Evolutionary conservation across 306 rosid genomes (phyloP), one percentile per base, ranked within the genome.

Genomic region (Medicago lupulina): DNA sequence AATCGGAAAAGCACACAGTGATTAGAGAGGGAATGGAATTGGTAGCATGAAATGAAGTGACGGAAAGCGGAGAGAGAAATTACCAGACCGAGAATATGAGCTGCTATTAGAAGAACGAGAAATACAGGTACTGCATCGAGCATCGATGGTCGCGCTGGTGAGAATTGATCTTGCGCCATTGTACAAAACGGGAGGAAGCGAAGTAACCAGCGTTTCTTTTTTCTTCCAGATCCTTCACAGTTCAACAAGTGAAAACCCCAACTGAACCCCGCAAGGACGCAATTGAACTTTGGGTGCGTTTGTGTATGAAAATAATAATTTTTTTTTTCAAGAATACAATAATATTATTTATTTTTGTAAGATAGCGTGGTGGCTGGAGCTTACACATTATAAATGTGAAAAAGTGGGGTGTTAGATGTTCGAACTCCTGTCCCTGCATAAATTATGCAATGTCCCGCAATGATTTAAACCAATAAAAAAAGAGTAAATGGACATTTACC

Each of bases 21-120:
- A 44, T 8, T 40, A 38, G 23, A 40, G 21, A 6, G 8, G 13
- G 18, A 50, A 70, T 31, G 36, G 36, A 31, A 31, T 31, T 31
- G 36, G 36, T 31, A 31, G 36, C 5, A 31, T 31, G 36, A 17
- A 4, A 8, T 72, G 57, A 14, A 8, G 28, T 23, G 28, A 23
- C 2, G 28, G 3, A 23, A 39, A 53, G 4, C 4, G 36, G 13
- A 40, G 38, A 44, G 17, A 19, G 61, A 43, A 47, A 62, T 13
- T 6, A 94, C 98, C 93, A 94, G 19, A 31, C 95, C 98, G 67
- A 94, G 73, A 80, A 94, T 93, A 59, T 94, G 98, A 71, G 80
- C 89, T 3, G 86, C 95, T 6, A 92, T 86, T 10, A 94, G 87
- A 55, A 87, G n/a, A 80, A 90, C 85, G 57, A 85, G 88, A 25